Evolutionary conservation across 495 filamentous ascomycete species (phyloP).

Genomic region (Xylaria acuta): DNA sequence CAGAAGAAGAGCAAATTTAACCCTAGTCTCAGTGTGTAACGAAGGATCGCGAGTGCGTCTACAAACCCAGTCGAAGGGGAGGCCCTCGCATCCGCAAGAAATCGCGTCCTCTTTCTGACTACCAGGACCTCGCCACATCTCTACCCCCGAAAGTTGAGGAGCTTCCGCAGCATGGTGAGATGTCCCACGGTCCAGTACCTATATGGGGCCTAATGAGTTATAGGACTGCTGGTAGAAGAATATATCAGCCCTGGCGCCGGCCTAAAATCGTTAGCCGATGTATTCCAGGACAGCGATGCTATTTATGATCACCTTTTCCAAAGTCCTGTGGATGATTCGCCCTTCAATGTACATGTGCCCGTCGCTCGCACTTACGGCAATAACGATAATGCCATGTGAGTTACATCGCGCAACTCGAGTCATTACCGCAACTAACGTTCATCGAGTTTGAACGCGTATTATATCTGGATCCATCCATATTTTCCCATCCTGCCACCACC

Average conservation of each 20-base stretch:
- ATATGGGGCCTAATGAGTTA: constrained; percentile 27
- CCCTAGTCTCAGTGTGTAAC: constrained; percentile 53
- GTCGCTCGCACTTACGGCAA: constrained; percentile 37
- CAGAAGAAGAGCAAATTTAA: constrained; percentile 19
- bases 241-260: constrained; percentile 43
- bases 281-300: constrained; percentile 39
- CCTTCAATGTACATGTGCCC: constrained; percentile 37
- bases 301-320: constrained; percentile 41
- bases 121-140: constrained; percentile 38
- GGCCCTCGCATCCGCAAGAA: constrained; percentile 55
- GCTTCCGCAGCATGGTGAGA: constrained; percentile 37
- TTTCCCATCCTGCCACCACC: constrained; percentile 66
- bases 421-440: constrained; percentile 34
- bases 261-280: constrained; percentile 38
- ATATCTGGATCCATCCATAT: constrained; percentile 64
- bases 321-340: constrained; percentile 31
- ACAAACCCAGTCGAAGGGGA: constrained; percentile 63
- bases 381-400: constrained; percentile 39
- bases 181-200: not conserved
- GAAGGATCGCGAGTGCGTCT: constrained; percentile 61
- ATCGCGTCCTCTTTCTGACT: constrained; percentile 34
- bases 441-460: constrained; percentile 63
- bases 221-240: constrained; percentile 37
- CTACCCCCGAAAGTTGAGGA: constrained; percentile 42
- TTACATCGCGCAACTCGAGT: not conserved